A percentile compares a stretch with the other conserved stretches of the same genome.
These are phyloP conservation scores for Phytophthora pistaciae DNA, from an alignment of 352 stramenopile genomes.

Conservation along the genomic window DNA sequence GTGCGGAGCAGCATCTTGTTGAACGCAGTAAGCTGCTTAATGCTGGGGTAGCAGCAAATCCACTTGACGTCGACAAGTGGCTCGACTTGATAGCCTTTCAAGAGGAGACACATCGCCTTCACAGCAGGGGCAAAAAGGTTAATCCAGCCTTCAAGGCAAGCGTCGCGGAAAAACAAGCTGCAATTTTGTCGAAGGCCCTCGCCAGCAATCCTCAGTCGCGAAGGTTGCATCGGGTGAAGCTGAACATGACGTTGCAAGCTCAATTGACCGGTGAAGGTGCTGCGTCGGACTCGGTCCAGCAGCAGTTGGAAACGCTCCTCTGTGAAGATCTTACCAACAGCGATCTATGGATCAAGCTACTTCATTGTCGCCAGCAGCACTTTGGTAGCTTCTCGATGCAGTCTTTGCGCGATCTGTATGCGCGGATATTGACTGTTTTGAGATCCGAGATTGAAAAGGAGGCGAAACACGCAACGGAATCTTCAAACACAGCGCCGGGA, in stretches of 20 bases:
- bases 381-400: conserved; percentile 82
- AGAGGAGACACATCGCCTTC: conserved; percentile 59
- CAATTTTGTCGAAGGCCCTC: conserved; percentile 69
- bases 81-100: conserved; percentile 84
- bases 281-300: conserved; percentile 41
- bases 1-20: conserved; percentile 72
- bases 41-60: conserved; percentile 42
- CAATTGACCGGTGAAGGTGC: conserved; percentile 14
- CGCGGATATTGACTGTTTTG: conserved; percentile 65
- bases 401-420: conserved; percentile 73
- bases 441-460: conserved; percentile 37
- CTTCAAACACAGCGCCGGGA: neutral
- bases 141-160: conserved; percentile 29
- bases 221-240: conserved; percentile 52
- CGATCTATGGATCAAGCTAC: conserved; percentile 65
- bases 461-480: neutral
- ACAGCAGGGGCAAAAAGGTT: conserved; percentile 36
- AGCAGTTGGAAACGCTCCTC: conserved; percentile 63
- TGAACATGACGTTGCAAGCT: conserved; percentile 58
- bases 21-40: conserved; percentile 63
- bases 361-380: conserved; percentile 60
- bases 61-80: conserved; percentile 59
- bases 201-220: conserved; percentile 54
- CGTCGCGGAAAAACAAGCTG: conserved; percentile 71
- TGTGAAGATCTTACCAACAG: conserved; percentile 54